phyloP scores from a whole-genome alignment of 495 filamentous ascomycete species.

The Rhypophila decipiens region DNA sequence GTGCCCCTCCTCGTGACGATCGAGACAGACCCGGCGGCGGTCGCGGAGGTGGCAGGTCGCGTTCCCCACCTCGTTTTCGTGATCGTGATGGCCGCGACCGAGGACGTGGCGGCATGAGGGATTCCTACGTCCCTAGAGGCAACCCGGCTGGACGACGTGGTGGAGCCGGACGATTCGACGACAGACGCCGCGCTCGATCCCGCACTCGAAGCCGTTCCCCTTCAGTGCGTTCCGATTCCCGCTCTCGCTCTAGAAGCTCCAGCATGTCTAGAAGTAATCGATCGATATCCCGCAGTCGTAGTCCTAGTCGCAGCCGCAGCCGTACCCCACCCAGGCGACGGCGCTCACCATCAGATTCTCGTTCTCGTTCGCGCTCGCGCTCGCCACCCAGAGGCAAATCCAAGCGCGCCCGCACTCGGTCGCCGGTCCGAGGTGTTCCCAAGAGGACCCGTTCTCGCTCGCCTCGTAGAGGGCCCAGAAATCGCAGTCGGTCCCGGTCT shows the following conservation, averaged over 20 bases:
- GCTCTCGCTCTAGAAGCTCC: constrained; percentile 29
- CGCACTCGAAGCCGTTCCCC: constrained; percentile 28
- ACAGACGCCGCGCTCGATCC: constrained; percentile 25
- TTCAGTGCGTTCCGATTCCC: constrained; percentile 19
- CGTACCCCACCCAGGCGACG: too few relatives aligned
- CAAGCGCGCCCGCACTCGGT: too few relatives aligned
- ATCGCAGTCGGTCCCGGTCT: constrained; percentile 19
- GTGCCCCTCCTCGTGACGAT: constrained; percentile 43
- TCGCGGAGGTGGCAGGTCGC: constrained; percentile 39
- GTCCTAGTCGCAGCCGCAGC: too few relatives aligned
- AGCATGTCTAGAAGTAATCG: too few relatives aligned
- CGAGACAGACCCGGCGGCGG: constrained; percentile 42
- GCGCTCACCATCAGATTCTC: constrained; percentile 27
- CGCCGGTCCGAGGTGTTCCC: constrained; percentile 23
- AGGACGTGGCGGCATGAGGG: constrained; percentile 16
- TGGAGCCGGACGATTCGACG: constrained; percentile 19
- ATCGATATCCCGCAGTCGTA: too few relatives aligned
- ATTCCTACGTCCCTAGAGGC: constrained; percentile 27
- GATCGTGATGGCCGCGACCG: constrained; percentile 28
- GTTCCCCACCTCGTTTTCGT: constrained; percentile 54
- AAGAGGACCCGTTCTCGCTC: constrained; percentile 44
- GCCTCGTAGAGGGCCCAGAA: constrained; percentile 14
- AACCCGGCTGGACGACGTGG: constrained; percentile 16
- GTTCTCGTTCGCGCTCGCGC: constrained; percentile 32
- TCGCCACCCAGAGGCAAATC: too few relatives aligned